phyloP scores from a whole-genome alignment of 805 yeast species.

The Pichia membranifaciens region DNA sequence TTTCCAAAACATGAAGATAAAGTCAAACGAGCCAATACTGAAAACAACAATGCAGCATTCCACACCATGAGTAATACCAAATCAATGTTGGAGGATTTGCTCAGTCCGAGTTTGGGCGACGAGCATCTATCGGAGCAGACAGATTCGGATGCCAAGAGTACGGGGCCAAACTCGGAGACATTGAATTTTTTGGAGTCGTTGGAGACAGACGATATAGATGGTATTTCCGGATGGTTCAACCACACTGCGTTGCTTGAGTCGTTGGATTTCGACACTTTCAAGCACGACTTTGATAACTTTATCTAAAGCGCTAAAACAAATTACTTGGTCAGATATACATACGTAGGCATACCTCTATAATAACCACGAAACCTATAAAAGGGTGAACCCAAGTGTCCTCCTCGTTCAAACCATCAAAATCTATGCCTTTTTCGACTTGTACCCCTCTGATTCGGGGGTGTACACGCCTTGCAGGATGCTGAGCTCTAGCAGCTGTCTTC shows the following conservation, averaged over 20 bases:
- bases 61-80: not conserved
- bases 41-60: not conserved
- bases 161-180: not conserved
- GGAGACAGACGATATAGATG: not conserved
- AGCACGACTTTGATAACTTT: not conserved
- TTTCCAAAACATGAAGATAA: not conserved
- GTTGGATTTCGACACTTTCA: not conserved
- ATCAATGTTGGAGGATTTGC: not conserved
- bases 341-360: too few relatives aligned
- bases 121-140: not conserved
- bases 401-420: too few relatives aligned
- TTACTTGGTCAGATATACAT: too few relatives aligned
- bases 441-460: conserved; percentile 26
- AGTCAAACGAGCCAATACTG: too few relatives aligned
- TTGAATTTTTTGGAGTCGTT: not conserved
- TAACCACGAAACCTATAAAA: too few relatives aligned
- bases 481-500: conserved; percentile 29
- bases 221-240: not conserved
- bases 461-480: conserved; percentile 31
- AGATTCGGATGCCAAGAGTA: not conserved
- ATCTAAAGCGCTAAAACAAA: too few relatives aligned
- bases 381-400: too few relatives aligned
- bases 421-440: conserved; percentile 3
- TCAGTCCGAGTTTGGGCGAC: not conserved
- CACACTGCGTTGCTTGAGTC: not conserved